phyloP scores from a whole-genome alignment of 305 asterid species.

The Andrographis paniculata region DNA sequence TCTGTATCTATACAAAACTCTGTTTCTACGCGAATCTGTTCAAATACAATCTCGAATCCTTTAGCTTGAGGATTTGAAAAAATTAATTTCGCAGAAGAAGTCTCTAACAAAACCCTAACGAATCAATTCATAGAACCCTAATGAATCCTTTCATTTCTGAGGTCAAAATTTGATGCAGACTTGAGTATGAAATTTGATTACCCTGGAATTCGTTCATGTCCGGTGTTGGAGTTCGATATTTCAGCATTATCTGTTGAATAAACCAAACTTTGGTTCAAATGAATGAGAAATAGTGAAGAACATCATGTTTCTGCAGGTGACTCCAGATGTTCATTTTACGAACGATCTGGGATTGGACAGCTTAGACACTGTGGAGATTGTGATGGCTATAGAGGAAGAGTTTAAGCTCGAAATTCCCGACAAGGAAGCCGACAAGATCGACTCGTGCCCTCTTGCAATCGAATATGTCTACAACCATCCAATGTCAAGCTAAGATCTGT shows the following conservation, averaged over 20 bases:
- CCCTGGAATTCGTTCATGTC: no score
- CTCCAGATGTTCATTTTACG: conserved; percentile 65
- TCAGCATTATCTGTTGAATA: no score
- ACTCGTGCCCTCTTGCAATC: conserved; percentile 58
- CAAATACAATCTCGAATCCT: no score
- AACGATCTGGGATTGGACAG: conserved; percentile 81
- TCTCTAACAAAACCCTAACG: no score
- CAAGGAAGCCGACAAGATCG: conserved; percentile 72
- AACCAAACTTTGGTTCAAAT: background rate
- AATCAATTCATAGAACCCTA: no score
- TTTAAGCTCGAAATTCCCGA: conserved; percentile 80
- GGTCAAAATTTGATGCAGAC: background rate
- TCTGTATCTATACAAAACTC: background rate
- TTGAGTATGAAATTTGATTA: no score
- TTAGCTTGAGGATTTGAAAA: no score
- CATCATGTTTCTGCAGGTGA: conserved; percentile 62
- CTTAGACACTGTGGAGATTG: conserved; percentile 78
- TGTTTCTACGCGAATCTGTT: no score
- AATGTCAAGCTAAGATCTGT: conserved; percentile 41
- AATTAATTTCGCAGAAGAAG: no score
- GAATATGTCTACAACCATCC: conserved; percentile 59
- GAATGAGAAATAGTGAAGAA: no score
- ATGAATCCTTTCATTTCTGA: background rate
- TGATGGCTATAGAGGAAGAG: conserved; percentile 81
- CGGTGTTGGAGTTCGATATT: background rate